Evolutionary conservation across 768 basidiomycete species (phyloP), one percentile per base, ranked within the genome.

Genomic region (Leccinum uliginosum): DNA sequence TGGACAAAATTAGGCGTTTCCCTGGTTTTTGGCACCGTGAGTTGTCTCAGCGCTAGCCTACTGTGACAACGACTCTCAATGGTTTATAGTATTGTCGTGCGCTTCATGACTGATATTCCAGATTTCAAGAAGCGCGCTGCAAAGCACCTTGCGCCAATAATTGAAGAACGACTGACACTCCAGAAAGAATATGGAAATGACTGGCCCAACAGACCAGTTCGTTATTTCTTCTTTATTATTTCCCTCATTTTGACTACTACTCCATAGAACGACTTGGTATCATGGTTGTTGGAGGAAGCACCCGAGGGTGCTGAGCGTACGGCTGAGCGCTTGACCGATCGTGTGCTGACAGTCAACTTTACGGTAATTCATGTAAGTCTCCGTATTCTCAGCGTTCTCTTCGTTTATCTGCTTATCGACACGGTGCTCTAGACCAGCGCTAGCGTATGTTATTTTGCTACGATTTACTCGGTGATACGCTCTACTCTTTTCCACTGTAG

Each of bases 1-100:
- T 6, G 26, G 14, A 11, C 17, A n/a, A 48, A 27, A 23, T 67
- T n/a, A 10, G 51, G 23, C 51, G 23, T 26, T 70, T 75, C 40
- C 79, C 78, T 7, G 34, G 54, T 8, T 67, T 71, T 30, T 77
- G 29, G 67, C 66, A 54, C 71, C 70, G 74, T 78, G 50, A 53
- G 62, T 55, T 55, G 19, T 48, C 21, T 56, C 14, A n/a, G n/a
- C n/a, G 9, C 9, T 49, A 4, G 1, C 48, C 17, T 27, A 9
- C n/a, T 19, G 15, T 6, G 17, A 30, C 5, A n/a, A 3, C 27
- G 4, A 26, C 6, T 29, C 26, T 29, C 12, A 21, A 14, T 6
- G 23, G 17, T 12, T 11, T 48, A 50, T 17, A 50, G 49, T 11
- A 21, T 50, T 8, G 30, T 50, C 14, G 49, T 30, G 17, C 49